Evolutionary conservation across 176 grass and related monocot genomes (phyloP).

Genomic region (Alloteropsis semialata): DNA sequence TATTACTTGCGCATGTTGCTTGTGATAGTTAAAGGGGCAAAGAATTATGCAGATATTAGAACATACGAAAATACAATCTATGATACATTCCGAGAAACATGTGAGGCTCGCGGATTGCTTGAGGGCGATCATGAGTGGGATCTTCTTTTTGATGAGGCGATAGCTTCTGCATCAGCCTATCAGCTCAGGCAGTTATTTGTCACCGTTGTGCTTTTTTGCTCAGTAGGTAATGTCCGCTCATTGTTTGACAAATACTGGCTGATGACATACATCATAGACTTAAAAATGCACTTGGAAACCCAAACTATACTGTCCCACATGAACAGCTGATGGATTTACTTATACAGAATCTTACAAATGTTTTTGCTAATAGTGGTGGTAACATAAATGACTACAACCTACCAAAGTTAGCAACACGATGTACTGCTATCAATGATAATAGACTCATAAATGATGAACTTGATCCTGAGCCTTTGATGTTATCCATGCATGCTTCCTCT

Average conservation of each 20-base stretch:
- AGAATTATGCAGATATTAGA: neutral
- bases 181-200: neutral
- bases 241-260: neutral
- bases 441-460: neutral
- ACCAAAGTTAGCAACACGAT: neutral
- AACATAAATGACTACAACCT: neutral
- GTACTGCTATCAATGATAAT: neutral
- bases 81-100: neutral
- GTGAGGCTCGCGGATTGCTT: neutral
- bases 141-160: neutral
- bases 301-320: neutral
- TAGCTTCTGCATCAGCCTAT: neutral
- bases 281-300: neutral
- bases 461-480: neutral
- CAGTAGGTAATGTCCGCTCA: neutral
- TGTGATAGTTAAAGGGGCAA: neutral
- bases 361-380: neutral
- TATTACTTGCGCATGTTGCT: constrained; percentile 4
- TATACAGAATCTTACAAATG: neutral
- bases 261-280: neutral
- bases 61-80: neutral
- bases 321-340: neutral
- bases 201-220: neutral
- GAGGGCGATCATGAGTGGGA: neutral
- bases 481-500: neutral